Conservation (phyloP, 371 early-diverging fungal genomes). For the Mortierella sp. region DNA sequence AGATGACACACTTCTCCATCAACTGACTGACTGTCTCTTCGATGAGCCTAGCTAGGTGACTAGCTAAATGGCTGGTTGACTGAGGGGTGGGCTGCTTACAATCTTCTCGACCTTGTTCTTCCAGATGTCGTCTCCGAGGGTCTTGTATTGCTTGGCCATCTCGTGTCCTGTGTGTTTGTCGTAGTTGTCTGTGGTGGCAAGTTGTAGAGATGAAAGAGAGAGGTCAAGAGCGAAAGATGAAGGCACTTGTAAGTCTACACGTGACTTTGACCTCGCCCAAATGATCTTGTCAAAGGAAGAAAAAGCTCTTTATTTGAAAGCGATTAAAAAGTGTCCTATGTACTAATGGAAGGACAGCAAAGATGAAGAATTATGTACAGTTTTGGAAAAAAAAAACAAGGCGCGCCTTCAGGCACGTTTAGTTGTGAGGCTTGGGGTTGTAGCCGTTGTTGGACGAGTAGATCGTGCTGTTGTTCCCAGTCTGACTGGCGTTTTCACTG, state of each 20-base stretch:
- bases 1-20: not conserved
- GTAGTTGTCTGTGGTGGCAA: not conserved
- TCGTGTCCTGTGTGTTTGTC: conserved; percentile 6
- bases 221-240: not conserved
- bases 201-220: not conserved
- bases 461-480: not conserved
- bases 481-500: not conserved
- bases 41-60: not conserved
- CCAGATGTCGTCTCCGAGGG: conserved; percentile 95
- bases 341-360: not conserved
- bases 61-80: not conserved
- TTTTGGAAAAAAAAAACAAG: not conserved
- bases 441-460: conserved; percentile 11
- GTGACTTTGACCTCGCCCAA: not conserved
- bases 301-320: too few species aligned
- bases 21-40: not conserved
- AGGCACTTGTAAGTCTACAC: not conserved
- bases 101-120: conserved; percentile 95
- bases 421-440: conserved; percentile 19
- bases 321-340: not conserved
- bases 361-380: not conserved
- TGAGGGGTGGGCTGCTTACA: conserved; percentile 67
- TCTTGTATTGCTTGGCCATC: conserved; percentile 79
- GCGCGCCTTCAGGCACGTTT: not conserved
- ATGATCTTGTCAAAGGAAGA: too few species aligned